Evolutionary conservation across 1,284 basidiomycete genomes (phyloP).

Genomic region (Bondarzewia mesenterica): DNA sequence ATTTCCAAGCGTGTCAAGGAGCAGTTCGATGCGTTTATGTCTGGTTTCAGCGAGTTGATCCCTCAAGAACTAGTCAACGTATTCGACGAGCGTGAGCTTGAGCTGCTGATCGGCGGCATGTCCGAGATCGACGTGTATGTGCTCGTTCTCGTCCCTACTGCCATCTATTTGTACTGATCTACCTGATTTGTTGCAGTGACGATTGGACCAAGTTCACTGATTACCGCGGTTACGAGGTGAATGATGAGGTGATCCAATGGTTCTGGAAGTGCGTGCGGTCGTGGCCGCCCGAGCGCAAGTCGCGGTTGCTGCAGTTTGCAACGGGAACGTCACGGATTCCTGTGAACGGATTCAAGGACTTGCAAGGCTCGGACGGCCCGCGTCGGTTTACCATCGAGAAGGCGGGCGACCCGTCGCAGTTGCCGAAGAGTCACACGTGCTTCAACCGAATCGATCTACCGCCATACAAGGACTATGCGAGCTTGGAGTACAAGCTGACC

Average conservation of each 20-base stretch:
- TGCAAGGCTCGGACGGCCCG: slow-evolving; percentile 96
- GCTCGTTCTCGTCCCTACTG: slow-evolving; percentile 3
- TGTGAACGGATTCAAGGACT: slow-evolving; percentile 98
- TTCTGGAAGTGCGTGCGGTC: slow-evolving; percentile 98
- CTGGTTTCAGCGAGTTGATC: slow-evolving; percentile 91
- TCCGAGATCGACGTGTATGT: slow-evolving; percentile 92
- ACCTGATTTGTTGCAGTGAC: slow-evolving; percentile 40
- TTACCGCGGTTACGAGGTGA: slow-evolving; percentile 78
- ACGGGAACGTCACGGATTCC: slow-evolving; percentile 97
- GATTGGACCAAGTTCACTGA: slow-evolving; percentile 86
- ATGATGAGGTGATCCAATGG: slow-evolving; percentile 97
- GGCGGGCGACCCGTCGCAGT: slow-evolving; percentile 83
- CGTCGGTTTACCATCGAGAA: slow-evolving; percentile 94
- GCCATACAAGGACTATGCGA: slow-evolving; percentile 86
- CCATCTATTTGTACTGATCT: not conserved
- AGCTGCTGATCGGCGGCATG: slow-evolving; percentile 97
- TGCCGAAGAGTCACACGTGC: slow-evolving; percentile 88
- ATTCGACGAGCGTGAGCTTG: slow-evolving; percentile 96
- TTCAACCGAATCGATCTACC: slow-evolving; percentile 91
- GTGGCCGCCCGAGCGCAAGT: slow-evolving; percentile 96
- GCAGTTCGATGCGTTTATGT: slow-evolving; percentile 95
- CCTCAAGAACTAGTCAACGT: slow-evolving; percentile 94
- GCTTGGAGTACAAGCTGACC: slow-evolving; percentile 82
- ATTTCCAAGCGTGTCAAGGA: slow-evolving; percentile 90
- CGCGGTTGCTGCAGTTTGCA: slow-evolving; percentile 90